phyloP scores from a whole-genome alignment of 495 filamentous ascomycete species.

The Xylaria scruposa region DNA sequence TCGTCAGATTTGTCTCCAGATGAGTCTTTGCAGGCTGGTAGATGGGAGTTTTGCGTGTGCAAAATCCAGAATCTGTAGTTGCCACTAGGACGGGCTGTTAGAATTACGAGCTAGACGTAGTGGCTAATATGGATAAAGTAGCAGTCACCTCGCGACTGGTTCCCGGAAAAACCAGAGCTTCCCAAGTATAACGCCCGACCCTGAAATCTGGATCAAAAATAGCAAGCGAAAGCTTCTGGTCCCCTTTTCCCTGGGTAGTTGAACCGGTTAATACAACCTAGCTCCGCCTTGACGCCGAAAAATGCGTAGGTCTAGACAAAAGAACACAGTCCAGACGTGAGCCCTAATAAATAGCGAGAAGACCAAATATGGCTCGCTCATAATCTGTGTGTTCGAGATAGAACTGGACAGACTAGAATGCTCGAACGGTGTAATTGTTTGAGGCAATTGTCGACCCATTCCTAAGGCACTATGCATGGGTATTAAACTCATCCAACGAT shows the following conservation, averaged over 20 bases:
- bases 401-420: not conserved
- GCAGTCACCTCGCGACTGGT: not conserved
- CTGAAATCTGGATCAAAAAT: conserved; percentile 23
- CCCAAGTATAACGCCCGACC: not conserved
- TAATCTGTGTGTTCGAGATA: conserved; percentile 7
- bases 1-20: not conserved
- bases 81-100: conserved; percentile 1
- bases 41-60: not conserved
- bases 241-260: conserved; percentile 9
- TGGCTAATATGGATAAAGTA: conserved; percentile 30
- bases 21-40: conserved; percentile 10
- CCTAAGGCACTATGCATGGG: conserved; percentile 16
- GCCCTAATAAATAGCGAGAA: conserved; percentile 30
- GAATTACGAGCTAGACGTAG: conserved; percentile 8
- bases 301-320: conserved; percentile 36
- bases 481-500: conserved; percentile 23
- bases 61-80: not conserved
- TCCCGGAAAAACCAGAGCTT: conserved; percentile 18
- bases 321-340: conserved; percentile 38
- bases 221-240: conserved; percentile 29
- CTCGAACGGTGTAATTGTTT: not conserved
- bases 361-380: conserved; percentile 28
- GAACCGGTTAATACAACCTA: conserved; percentile 35
- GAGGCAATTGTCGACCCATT: conserved; percentile 5
- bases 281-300: conserved; percentile 16